Base-by-base conservation (phyloP, 306 rosid genomes). In the Medicago truncatula region DNA sequence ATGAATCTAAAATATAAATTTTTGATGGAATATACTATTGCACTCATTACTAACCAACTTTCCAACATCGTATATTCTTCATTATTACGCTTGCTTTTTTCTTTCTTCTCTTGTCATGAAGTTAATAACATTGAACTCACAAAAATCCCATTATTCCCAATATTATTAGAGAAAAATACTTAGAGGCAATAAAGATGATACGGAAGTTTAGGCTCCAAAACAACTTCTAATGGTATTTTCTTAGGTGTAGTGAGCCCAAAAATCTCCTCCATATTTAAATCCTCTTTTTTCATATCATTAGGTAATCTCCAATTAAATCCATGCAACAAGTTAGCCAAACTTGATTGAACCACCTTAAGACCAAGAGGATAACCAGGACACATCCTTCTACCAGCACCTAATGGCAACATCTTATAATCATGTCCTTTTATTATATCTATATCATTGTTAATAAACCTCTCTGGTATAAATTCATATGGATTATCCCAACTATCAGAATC, bases 331-430 rank as follows among this genome's bases (percentile, higher is more conserved):
- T 93, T 93, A 0, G 98, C 96, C 80, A 91, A 78, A 68, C 92
- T 93, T 53, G 87, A 21, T 5, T 86, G 93, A 74, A 93, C 89
- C 3, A 91, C 96, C 84, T 89, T 93, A 4, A 89, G 16, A 9
- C 98, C 98, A 15, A 91, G 91, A 78, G 88, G 74, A 62, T 93
- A 89, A 4, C 96, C 97, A 10, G 96, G 98, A 20, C 98, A 91
- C 96, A 91, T 91, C 61, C 97, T 87, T 80, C 98, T 85, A 5
- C 97, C 98, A 8, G 97, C 80, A 44, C 98, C 97, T 70, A 91
- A 89, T 15, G 97, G 98, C 73, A 93, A 49, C 13, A 93, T 71
- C 83, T 89, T 93, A 41, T 9, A 93, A 74, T 91, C 86, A n/a
- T 91, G 96, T 3, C 96, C 96, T 64, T 78, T 88, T 7, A 89